A percentile compares a stretch with the other conserved stretches of the same genome.
phyloP scores from a whole-genome alignment of 1,284 basidiomycete species.

The Microbotryum saponariae region DNA sequence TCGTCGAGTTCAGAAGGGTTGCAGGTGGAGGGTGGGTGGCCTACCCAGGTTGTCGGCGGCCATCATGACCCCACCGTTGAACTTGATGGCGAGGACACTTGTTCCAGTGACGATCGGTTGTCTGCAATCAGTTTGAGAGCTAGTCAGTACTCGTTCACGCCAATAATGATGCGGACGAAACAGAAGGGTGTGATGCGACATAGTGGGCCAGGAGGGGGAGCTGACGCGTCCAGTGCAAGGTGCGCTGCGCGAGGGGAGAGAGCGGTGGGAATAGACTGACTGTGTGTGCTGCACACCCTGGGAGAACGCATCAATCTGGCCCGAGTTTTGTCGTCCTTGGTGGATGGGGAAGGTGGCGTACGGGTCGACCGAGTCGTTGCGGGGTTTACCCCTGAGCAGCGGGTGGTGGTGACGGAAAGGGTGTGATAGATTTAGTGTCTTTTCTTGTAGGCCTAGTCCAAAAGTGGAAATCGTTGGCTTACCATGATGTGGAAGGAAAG shows the following conservation, averaged over 20 bases:
- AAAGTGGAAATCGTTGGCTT: not conserved
- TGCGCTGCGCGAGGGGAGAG: not conserved
- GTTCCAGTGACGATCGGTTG: conserved; percentile 96
- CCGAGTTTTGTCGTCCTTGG: conserved; percentile 49
- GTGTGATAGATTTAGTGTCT: not conserved
- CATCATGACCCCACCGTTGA: conserved; percentile 95
- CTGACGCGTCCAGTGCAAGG: not conserved
- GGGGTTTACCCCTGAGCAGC: conserved; percentile 34
- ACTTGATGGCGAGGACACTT: conserved; percentile 86
- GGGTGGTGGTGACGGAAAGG: not conserved
- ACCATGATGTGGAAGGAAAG: conserved; percentile 31
- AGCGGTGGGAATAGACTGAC: conserved; percentile 45
- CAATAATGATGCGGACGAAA: no score
- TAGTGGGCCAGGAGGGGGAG: not conserved
- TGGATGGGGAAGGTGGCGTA: conserved; percentile 67
- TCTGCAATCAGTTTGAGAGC: conserved; percentile 43
- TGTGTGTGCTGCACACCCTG: conserved; percentile 66
- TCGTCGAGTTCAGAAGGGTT: not conserved
- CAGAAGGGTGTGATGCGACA: no score
- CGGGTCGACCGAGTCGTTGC: conserved; percentile 62
- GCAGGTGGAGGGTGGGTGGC: conserved; percentile 7
- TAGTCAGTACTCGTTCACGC: no score
- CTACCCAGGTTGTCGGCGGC: conserved; percentile 95
- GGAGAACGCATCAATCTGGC: conserved; percentile 52
- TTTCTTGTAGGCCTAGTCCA: not conserved